phyloP scores from a whole-genome alignment of 768 basidiomycete species.

The Boletus speciosus region DNA sequence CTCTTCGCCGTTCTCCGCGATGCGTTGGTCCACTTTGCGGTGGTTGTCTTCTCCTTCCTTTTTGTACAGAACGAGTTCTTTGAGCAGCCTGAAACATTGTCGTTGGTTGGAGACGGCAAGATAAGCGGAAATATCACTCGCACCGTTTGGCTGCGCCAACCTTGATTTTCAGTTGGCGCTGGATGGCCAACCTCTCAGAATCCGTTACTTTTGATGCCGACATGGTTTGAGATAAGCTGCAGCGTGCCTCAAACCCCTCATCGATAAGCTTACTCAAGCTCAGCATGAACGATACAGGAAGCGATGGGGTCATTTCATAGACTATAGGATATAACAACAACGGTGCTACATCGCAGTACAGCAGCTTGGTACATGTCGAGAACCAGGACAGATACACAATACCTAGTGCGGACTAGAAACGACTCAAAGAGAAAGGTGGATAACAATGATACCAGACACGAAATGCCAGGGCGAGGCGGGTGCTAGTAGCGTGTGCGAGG shows the following conservation, averaged over 20 bases:
- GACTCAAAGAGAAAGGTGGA: slow-evolving; percentile 24
- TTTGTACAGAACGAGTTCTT: slow-evolving; percentile 65
- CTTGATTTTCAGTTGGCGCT: slow-evolving; percentile 77
- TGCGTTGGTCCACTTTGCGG: slow-evolving; percentile 57
- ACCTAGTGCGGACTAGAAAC: slow-evolving; percentile 29
- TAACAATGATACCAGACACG: slow-evolving; percentile 20
- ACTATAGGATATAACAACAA: slow-evolving; percentile 25
- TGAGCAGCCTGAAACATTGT: slow-evolving; percentile 47
- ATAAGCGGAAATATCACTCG: slow-evolving; percentile 21
- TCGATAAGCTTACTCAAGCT: slow-evolving; percentile 8
- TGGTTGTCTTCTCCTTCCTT: slow-evolving; percentile 61
- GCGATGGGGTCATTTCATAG: slow-evolving; percentile 23
- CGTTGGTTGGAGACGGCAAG: slow-evolving; percentile 7
- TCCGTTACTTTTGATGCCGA: slow-evolving; percentile 7
- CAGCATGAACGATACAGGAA: not conserved
- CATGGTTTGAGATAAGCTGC: slow-evolving; percentile 16
- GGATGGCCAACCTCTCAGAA: slow-evolving; percentile 35
- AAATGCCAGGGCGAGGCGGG: slow-evolving; percentile 16
- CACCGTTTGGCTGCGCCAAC: slow-evolving; percentile 64
- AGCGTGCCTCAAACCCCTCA: not conserved
- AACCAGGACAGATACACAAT: slow-evolving; percentile 28
- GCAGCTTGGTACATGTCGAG: slow-evolving; percentile 27
- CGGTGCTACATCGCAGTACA: slow-evolving; percentile 34
- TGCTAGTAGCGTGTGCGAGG: slow-evolving; percentile 14
- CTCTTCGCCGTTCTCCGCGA: slow-evolving; percentile 58